Percentiles rank a stretch among this genome's conserved stretches.
phyloP scores from a whole-genome alignment of 2,329 filamentous ascomycete genomes.

The Diaporthe aspalathi region DNA sequence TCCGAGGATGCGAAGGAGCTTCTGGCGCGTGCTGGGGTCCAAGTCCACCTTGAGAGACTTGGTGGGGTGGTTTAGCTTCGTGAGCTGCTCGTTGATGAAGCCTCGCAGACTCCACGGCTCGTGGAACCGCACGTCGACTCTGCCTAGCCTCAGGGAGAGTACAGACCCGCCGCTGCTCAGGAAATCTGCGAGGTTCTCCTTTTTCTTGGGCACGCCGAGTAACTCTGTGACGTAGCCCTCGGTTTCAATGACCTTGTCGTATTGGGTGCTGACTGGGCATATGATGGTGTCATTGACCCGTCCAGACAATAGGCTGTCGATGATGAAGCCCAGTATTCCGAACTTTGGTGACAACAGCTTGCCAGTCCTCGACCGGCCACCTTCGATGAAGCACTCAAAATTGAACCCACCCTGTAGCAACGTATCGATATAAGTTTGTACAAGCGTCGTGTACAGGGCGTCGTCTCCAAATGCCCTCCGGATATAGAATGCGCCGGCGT shows the following conservation, averaged over 20 bases:
- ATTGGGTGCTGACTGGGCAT: constrained; percentile 96
- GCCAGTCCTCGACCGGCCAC: constrained; percentile 89
- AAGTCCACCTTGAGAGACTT: constrained; percentile 60
- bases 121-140: constrained; percentile 95
- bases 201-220: constrained; percentile 92
- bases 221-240: constrained; percentile 96
- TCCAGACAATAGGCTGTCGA: constrained; percentile 90
- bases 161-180: constrained; percentile 87
- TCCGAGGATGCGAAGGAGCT: constrained; percentile 85
- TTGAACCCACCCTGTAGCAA: constrained; percentile 92
- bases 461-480: constrained; percentile 92
- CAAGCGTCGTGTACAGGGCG: constrained; percentile 88
- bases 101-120: constrained; percentile 91
- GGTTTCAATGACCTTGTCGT: constrained; percentile 98
- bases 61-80: constrained; percentile 64
- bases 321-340: constrained; percentile 89
- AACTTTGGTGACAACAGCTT: constrained; percentile 96
- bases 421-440: constrained; percentile 96
- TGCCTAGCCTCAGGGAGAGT: constrained; percentile 85
- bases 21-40: constrained; percentile 69
- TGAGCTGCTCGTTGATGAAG: constrained; percentile 83
- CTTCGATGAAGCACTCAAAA: constrained; percentile 97
- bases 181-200: constrained; percentile 92
- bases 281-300: constrained; percentile 91
- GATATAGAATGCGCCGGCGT: constrained; percentile 98